Base-by-base conservation (phyloP, 805 yeast species). In the Saturnispora halmiae region DNA sequence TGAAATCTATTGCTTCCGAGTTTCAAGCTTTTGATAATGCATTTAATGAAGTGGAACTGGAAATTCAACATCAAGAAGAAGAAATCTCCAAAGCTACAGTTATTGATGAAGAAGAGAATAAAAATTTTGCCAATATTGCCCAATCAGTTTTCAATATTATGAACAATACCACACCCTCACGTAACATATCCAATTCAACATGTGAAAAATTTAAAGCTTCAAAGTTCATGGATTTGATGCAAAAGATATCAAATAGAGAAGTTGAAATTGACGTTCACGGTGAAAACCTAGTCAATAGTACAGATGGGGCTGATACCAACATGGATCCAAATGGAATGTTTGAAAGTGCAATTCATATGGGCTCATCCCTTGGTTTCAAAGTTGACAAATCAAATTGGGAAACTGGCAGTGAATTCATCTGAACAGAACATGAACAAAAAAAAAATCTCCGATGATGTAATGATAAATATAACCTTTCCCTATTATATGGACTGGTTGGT, bases 211-310 rank as follows among this genome's bases (percentile, higher is more conserved):
- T 68, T 47, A 56, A 60, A 47, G 60, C 63, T 38, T 64, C 69
- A 7, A 56, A 56, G 14, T 69, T 69, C 40, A 48, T 69, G 41
- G 63, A 64, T 41, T 51, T 69, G 25, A 69, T 69, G 73, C 49
- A 57, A 26, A 52, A 46, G 45, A 64, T 69, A 7, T 58, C 67
- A 14, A 54, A 53, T 11, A 57, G 67, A 36, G 55, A 65, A 45
- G 66, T 68, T 31, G 69, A 64, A 41, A 47, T 69, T 6, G 55
- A 55, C 34, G 45, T 51, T 13, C 49, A 52, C 3, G 64, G 65
- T n/a, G 61, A 64, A 41, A 61, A 58, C 42, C 58, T 69, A 20
- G 56, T 66, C 33, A 61, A 61, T 36, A 49, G 59, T 6, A 70
- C 34, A 26, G 19, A 24, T 21, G 46, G 72, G 5, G 55, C 54